Percentiles rank a stretch among this genome's conserved stretches.
phyloP scores from a whole-genome alignment of 257 asterid genomes.

The Rauvolfia tetraphylla region DNA sequence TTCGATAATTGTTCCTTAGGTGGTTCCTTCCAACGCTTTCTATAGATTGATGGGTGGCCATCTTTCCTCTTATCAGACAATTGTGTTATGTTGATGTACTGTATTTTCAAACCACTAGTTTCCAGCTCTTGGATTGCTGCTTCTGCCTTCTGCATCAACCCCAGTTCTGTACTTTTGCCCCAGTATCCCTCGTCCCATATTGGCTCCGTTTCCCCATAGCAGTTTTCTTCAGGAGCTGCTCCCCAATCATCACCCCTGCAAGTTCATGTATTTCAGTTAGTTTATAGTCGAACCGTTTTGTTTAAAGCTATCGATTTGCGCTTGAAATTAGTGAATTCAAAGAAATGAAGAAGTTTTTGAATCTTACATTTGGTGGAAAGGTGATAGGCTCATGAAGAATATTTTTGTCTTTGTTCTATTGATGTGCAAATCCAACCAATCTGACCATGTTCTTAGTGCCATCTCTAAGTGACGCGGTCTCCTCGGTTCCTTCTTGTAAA shows the following conservation, averaged over 20 bases:
- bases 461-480: constrained; percentile 34
- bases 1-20: constrained; percentile 45
- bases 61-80: constrained; percentile 64
- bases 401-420: constrained; percentile 33
- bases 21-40: constrained; percentile 53
- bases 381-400: constrained; percentile 52
- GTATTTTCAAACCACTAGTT: constrained; percentile 32
- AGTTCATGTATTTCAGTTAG: neutral
- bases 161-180: constrained; percentile 31
- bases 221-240: constrained; percentile 39
- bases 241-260: constrained; percentile 66
- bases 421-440: constrained; percentile 47
- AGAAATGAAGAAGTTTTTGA: too few relatives aligned
- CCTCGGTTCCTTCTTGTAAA: constrained; percentile 29
- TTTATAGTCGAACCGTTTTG: too few relatives aligned
- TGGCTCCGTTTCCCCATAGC: constrained; percentile 52
- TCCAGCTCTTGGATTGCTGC: constrained; percentile 41
- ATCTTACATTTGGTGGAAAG: constrained; percentile 33
- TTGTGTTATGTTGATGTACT: constrained; percentile 51
- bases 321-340: too few relatives aligned
- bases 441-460: constrained; percentile 54
- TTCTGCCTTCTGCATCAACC: constrained; percentile 27
- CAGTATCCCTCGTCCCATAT: constrained; percentile 44
- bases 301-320: too few relatives aligned
- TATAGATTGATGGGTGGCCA: constrained; percentile 65